Base-by-base conservation (phyloP, 2,329 filamentous ascomycete species). In the Xylariaceae sp. region DNA sequence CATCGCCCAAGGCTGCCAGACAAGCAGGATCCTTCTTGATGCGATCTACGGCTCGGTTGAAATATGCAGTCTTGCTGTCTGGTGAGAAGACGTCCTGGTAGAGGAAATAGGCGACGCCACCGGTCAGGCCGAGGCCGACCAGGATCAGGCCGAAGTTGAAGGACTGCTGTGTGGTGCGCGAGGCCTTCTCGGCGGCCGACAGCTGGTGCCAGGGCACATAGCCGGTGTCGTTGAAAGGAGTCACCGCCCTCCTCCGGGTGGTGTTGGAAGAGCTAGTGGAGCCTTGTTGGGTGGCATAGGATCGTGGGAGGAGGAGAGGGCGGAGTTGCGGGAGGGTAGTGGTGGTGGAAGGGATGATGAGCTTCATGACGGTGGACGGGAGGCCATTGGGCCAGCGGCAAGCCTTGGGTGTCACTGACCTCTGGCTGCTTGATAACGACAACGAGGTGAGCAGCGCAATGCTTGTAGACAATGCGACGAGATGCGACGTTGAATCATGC, bases 191-290 rank as follows among this genome's bases (percentile, higher is more conserved):
- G 42, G 74, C 74, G 0, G 72, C 74, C 1, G 85, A 90, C 2
- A 97, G 78, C 47, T 94, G 77, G 3, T 75, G 78, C 92, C 92
- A 97, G 4, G 83, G 82, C 1, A 96, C 83, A 55, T 80, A 78
- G 7, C 92, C 92, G 62, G 90, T 87, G 60, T 96, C 92, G 60
- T 90, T 94, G 62, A 91, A 85, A 0, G 92, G 81, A 0, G 90
- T 96, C 22, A 96, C 83, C 36, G 83, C 77, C 62, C 80, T 84
- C 47, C 89, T 79, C 55, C 77, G 80, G 22, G 12, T 36, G 12
- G 4, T 12, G 33, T 36, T 36, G 12, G 83, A 66, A 11, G 54
- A 54, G 33, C 55, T 51, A 35, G 65, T 66, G 17, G 75, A 58
- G 52, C 71, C 72, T 51, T 73, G 78, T 44, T 85, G 75, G 40